Percentiles rank a stretch among this genome's conserved stretches.
Conservation (phyloP, 805 yeast species). For the Teunomyces tritomae region DNA sequence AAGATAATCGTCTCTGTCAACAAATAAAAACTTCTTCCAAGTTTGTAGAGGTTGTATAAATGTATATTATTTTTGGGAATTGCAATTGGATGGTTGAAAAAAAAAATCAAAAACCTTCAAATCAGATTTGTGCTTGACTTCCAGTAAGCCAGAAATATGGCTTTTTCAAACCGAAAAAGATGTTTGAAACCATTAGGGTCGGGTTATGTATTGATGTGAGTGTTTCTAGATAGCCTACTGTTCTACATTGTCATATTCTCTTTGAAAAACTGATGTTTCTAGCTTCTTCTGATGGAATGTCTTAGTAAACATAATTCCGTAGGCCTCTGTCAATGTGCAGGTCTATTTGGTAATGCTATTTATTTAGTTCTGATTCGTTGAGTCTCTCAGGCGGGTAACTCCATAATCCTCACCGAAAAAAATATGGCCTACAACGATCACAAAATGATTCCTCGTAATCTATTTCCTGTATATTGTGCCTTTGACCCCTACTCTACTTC, state of each 20-base stretch:
- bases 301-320: neutral
- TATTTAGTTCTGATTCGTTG: slow-evolving; percentile 2
- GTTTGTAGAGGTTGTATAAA: slow-evolving; percentile 3
- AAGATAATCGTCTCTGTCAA: slow-evolving; percentile 3
- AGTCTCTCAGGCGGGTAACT: neutral
- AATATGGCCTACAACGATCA: neutral
- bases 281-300: neutral
- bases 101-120: slow-evolving; percentile 2
- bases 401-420: neutral
- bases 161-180: neutral
- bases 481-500: neutral
- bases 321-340: neutral
- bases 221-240: neutral
- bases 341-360: slow-evolving; percentile 1
- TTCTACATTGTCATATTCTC: neutral
- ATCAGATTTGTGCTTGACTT: neutral
- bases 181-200: neutral
- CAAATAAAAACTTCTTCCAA: slow-evolving; percentile 3
- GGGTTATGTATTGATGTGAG: neutral
- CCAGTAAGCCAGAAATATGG: neutral
- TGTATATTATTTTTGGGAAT: slow-evolving; percentile 4
- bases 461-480: neutral
- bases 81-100: slow-evolving; percentile 5
- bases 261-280: neutral
- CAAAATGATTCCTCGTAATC: too few relatives aligned